Evolutionary conservation across 257 asterid species (phyloP).

Genomic region (Solanum megistacrolobum): DNA sequence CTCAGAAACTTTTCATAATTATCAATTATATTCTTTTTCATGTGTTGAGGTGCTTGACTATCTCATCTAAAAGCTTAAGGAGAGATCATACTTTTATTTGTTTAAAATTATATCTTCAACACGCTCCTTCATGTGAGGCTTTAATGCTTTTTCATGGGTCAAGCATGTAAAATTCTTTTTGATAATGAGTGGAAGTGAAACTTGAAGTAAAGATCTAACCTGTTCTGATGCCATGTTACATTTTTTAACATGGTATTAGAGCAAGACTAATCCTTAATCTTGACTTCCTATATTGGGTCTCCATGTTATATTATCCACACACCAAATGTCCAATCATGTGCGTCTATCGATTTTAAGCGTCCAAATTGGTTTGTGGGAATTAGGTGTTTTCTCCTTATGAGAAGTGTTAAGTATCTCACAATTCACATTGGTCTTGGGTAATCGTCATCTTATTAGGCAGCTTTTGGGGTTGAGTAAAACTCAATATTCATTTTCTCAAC

Average conservation of each 20-base stretch:
- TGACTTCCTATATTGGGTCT: not conserved
- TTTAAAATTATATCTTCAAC: not conserved
- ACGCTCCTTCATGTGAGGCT: not conserved
- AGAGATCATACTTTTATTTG: not conserved
- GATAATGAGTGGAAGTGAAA: not conserved
- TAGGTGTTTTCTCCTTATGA: not conserved
- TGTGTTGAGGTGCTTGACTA: not conserved
- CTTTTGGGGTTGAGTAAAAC: not conserved
- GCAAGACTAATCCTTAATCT: not conserved
- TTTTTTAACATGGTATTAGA: not conserved
- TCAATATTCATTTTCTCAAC: not conserved
- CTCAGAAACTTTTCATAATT: not conserved
- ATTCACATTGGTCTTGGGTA: not conserved
- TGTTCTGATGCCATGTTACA: not conserved
- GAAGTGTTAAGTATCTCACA: not conserved
- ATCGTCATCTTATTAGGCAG: not conserved
- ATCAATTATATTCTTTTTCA: not conserved
- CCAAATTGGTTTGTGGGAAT: not conserved
- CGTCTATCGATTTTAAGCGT: not conserved
- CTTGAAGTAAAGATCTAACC: not conserved
- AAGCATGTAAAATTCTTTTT: not conserved
- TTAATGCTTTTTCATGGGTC: not conserved
- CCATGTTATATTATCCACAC: not conserved
- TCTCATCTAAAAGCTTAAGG: not conserved
- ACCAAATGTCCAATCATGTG: not conserved